These are phyloP conservation scores for Gymnopus androsaceus DNA, from an alignment of 1,284 basidiomycete species.

Conservation along the genomic window DNA sequence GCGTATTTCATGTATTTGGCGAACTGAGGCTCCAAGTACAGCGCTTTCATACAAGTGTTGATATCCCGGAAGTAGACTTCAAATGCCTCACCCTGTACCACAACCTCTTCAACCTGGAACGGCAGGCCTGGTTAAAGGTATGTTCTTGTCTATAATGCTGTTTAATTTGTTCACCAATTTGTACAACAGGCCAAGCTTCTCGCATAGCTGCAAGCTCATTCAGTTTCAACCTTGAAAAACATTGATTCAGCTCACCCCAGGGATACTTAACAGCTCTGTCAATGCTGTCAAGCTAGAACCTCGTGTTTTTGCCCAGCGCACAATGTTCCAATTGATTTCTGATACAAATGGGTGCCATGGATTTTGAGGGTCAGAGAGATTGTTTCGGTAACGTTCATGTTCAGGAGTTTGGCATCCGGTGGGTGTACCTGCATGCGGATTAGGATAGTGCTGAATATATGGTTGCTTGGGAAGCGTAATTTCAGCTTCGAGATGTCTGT, in stretches of 20 bases:
- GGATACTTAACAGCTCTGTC: constrained; percentile 16
- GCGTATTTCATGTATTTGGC: constrained; percentile 16
- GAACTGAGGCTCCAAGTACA: constrained; percentile 14
- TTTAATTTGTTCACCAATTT: constrained; percentile 1
- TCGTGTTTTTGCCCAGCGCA: constrained; percentile 19
- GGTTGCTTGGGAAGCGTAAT: no score
- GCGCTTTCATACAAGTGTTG: constrained; percentile 1
- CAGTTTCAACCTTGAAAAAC: not conserved
- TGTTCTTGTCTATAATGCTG: constrained; percentile 5
- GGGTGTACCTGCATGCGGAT: constrained; percentile 1
- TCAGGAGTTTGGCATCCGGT: not conserved
- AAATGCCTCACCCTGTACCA: constrained; percentile 12
- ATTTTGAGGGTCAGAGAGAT: not conserved
- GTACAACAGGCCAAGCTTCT: constrained; percentile 3
- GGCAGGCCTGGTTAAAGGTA: not conserved
- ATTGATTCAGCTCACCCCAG: constrained; percentile 6
- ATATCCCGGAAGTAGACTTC: constrained; percentile 12
- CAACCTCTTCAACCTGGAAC: constrained; percentile 6
- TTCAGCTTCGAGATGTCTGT: no score
- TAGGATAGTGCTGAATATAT: no score
- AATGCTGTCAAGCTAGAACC: constrained; percentile 20
- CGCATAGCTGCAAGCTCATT: not conserved
- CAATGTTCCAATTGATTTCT: constrained; percentile 20
- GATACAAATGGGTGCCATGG: constrained; percentile 4
- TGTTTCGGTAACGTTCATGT: not conserved